phyloP scores from a whole-genome alignment of 345 rosid genomes.

The Arabis hirsuta region DNA sequence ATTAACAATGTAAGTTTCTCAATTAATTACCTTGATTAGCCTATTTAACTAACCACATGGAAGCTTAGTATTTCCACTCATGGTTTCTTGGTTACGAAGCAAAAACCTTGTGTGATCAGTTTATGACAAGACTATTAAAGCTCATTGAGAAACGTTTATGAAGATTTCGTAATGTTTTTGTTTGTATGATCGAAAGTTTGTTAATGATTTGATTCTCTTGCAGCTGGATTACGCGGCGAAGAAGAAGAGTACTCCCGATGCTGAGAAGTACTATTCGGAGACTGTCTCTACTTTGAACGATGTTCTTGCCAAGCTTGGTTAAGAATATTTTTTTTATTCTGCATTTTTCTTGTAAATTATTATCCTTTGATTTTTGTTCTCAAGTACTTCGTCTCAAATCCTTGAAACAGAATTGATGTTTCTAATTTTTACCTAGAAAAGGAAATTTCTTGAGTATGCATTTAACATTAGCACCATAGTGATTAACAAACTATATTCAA shows the following conservation, averaged over 20 bases:
- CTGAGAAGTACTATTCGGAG: conserved; percentile 84
- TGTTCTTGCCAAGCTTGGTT: conserved; percentile 91
- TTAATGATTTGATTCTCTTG: conserved; percentile 13
- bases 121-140: conserved; percentile 1
- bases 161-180: neutral
- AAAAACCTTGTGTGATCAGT: neutral
- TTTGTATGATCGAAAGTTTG: neutral
- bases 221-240: conserved; percentile 95
- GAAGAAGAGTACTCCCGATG: conserved; percentile 74
- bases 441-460: conserved; percentile 20
- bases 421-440: conserved; percentile 6
- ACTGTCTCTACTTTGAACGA: conserved; percentile 77
- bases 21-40: neutral
- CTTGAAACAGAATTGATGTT: conserved; percentile 22
- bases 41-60: too few relatives aligned
- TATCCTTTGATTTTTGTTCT: conserved; percentile 30
- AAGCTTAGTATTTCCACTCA: too few relatives aligned
- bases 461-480: neutral
- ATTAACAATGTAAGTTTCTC: conserved; percentile 58
- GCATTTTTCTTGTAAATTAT: conserved; percentile 32
- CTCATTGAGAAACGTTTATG: neutral
- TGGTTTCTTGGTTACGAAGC: neutral
- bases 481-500: neutral
- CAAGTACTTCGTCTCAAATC: conserved; percentile 26
- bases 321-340: conserved; percentile 30